Evolutionary conservation across 75 land plant genomes (phyloP).

Genomic region (Pinus tabuliformis): DNA sequence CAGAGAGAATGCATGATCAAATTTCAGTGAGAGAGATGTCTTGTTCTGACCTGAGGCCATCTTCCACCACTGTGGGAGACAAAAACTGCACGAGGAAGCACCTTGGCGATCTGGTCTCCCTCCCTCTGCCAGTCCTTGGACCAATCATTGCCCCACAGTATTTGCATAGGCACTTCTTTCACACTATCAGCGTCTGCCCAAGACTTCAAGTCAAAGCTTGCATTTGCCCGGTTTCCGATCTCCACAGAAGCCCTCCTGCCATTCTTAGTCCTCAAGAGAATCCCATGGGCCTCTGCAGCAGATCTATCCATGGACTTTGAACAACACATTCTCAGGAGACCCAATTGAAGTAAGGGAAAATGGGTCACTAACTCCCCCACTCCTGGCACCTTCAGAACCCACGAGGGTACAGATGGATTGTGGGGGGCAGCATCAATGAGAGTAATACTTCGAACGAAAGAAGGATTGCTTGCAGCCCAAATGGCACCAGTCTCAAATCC

Average conservation of each 20-base stretch:
- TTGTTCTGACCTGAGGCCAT: constrained; percentile 82
- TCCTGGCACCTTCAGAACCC: constrained; percentile 50
- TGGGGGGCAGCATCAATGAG: constrained; percentile 51
- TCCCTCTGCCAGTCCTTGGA: constrained; percentile 64
- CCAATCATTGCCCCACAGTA: constrained; percentile 73
- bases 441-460: constrained; percentile 55
- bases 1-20: too few species aligned
- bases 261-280: constrained; percentile 51
- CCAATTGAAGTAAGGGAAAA: constrained; percentile 19
- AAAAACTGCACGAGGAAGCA: constrained; percentile 50
- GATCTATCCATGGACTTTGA: constrained; percentile 21
- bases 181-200: constrained; percentile 50
- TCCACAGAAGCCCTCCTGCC: constrained; percentile 50
- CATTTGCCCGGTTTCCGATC: constrained; percentile 52
- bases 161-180: constrained; percentile 53
- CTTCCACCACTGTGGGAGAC: constrained; percentile 71
- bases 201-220: constrained; percentile 57
- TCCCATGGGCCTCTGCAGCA: constrained; percentile 57
- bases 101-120: constrained; percentile 43
- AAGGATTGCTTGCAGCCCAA: constrained; percentile 53
- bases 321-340: constrained; percentile 55
- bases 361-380: constrained; percentile 47
- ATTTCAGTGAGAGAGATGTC: too few species aligned
- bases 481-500: constrained; percentile 39
- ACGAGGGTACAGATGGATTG: constrained; percentile 54